Conservation (phyloP, 2,329 filamentous ascomycete genomes). For the Xylaria sp. region DNA sequence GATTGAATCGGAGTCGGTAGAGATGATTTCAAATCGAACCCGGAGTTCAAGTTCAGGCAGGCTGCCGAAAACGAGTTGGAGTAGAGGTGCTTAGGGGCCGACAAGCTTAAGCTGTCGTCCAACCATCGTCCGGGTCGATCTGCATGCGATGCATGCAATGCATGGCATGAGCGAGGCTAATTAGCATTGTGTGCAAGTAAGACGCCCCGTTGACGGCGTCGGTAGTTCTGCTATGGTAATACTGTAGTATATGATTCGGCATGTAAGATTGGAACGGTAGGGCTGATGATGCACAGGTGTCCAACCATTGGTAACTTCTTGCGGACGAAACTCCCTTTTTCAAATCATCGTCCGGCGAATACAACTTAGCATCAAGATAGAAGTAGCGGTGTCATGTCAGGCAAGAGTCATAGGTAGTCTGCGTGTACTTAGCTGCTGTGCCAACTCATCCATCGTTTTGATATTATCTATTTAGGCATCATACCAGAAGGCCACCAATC, state of each 20-base stretch:
- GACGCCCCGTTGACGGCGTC: slow-evolving; percentile 9
- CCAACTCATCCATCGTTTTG: not conserved
- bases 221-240: not conserved
- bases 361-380: not conserved
- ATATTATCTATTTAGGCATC: not conserved
- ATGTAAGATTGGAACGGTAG: slow-evolving; percentile 8
- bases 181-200: not conserved
- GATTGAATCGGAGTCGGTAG: not conserved
- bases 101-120: not conserved
- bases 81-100: slow-evolving; percentile 15
- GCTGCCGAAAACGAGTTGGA: not conserved
- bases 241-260: not conserved
- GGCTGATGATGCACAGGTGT: slow-evolving; percentile 25
- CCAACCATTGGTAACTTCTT: not conserved
- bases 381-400: not conserved
- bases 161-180: slow-evolving; percentile 1
- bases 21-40: not conserved
- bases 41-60: not conserved
- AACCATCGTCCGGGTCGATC: slow-evolving; percentile 17
- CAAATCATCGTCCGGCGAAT: not conserved
- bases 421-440: not conserved
- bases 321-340: not conserved
- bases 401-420: not conserved
- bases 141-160: slow-evolving; percentile 13
- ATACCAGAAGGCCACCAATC: slow-evolving; percentile 26